These are phyloP conservation scores for Spinacia oleracea DNA, from an alignment of 179 eudicot species.

Conservation along the genomic window DNA sequence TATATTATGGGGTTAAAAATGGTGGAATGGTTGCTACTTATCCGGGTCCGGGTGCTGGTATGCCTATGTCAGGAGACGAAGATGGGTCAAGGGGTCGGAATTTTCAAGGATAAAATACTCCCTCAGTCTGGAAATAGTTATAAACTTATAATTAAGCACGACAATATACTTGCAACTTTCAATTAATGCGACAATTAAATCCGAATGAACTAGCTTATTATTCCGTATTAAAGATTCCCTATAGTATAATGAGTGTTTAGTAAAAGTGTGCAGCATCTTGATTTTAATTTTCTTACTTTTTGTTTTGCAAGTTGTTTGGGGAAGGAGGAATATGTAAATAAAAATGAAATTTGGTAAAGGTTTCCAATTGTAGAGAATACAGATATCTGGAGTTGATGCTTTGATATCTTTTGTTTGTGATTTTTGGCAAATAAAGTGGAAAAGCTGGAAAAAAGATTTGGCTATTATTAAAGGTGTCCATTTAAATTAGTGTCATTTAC, in stretches of 20 bases:
- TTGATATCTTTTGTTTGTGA: too few species aligned
- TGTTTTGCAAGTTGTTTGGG: not conserved
- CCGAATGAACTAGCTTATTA: not conserved
- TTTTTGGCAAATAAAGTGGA: slow-evolving; percentile 1
- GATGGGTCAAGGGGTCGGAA: slow-evolving; percentile 34
- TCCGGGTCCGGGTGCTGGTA: slow-evolving; percentile 33
- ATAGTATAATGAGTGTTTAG: not conserved
- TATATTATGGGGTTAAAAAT: slow-evolving; percentile 55
- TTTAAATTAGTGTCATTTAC: slow-evolving; percentile 12
- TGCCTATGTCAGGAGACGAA: slow-evolving; percentile 47
- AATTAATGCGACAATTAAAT: not conserved
- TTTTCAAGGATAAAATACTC: not conserved
- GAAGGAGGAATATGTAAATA: slow-evolving; percentile 18
- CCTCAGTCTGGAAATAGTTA: not conserved
- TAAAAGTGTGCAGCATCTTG: slow-evolving; percentile 18
- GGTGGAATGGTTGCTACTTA: slow-evolving; percentile 40
- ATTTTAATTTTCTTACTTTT: not conserved
- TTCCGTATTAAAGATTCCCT: too few species aligned
- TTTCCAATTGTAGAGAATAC: slow-evolving; percentile 15
- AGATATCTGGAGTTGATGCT: not conserved
- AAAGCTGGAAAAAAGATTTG: not conserved
- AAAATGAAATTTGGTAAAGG: slow-evolving; percentile 18
- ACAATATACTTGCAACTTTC: too few species aligned
- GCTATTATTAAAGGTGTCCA: slow-evolving; percentile 13
- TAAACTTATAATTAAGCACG: too few species aligned